Conservation (phyloP, 345 rosid genomes). For the Citrus medica region DNA sequence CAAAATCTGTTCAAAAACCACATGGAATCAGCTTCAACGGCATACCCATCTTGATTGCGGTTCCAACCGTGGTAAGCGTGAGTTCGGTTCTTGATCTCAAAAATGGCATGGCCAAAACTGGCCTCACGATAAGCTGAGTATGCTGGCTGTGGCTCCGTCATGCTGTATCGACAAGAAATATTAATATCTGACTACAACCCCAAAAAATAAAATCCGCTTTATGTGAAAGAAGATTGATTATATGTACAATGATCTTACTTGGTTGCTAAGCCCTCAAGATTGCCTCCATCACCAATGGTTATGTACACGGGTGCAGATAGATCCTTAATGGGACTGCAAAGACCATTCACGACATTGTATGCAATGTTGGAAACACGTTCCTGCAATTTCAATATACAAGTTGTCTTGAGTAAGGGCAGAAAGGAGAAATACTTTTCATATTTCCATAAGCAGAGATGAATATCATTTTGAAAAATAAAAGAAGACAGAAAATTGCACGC, state of each 20-base stretch:
- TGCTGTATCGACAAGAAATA: conserved; percentile 39
- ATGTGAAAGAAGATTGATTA: neutral
- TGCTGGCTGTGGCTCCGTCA: conserved; percentile 84
- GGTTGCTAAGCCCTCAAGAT: conserved; percentile 73
- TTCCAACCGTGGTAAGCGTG: conserved; percentile 86
- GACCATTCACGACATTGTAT: conserved; percentile 60
- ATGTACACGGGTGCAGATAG: conserved; percentile 76
- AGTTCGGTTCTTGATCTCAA: conserved; percentile 75
- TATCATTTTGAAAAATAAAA: too few species aligned
- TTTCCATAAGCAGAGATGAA: neutral
- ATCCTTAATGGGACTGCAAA: conserved; percentile 54
- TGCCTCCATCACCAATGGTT: conserved; percentile 90
- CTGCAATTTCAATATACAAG: conserved; percentile 23
- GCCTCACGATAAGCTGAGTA: conserved; percentile 94
- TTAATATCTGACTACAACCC: neutral
- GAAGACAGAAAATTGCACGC: neutral
- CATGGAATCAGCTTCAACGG: conserved; percentile 74
- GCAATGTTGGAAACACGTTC: conserved; percentile 81
- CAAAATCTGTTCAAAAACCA: conserved; percentile 81
- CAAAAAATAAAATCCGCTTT: neutral
- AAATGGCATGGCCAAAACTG: conserved; percentile 87
- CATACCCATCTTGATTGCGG: conserved; percentile 77
- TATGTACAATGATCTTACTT: conserved; percentile 39
- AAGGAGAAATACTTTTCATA: neutral
- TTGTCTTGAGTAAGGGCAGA: neutral